Evolutionary conservation across 2,329 filamentous ascomycete species (phyloP).

Genomic region (Pseudogymnoascus sp.): DNA sequence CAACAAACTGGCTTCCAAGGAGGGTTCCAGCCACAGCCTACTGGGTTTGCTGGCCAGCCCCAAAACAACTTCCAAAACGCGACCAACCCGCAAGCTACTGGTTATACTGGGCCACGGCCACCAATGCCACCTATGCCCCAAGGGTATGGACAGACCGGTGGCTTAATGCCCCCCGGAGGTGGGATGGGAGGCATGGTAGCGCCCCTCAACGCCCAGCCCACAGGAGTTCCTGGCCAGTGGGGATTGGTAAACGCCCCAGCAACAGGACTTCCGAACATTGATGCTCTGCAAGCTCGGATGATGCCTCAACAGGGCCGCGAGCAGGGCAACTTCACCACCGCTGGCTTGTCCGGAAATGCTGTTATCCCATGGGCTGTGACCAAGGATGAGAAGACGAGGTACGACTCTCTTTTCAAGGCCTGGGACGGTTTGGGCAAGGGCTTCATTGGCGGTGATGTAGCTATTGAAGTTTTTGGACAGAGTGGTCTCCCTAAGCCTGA

Average conservation of each 20-base stretch:
- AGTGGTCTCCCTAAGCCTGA: conserved; percentile 88
- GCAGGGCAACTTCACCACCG: conserved; percentile 71
- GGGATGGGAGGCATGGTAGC: conserved; percentile 49
- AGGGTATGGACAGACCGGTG: conserved; percentile 56
- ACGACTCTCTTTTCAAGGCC: conserved; percentile 87
- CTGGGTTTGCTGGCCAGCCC: conserved; percentile 54
- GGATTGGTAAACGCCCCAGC: conserved; percentile 94
- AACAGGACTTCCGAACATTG: conserved; percentile 85
- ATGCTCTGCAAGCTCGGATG: conserved; percentile 85
- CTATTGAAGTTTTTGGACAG: conserved; percentile 95
- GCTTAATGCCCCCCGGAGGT: conserved; percentile 49
- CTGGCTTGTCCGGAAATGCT: conserved; percentile 84
- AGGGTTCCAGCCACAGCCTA: conserved; percentile 37
- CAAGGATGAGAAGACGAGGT: conserved; percentile 96
- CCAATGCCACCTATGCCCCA: conserved; percentile 81
- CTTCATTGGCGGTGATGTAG: conserved; percentile 83
- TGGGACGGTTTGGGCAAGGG: conserved; percentile 96
- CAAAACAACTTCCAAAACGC: conserved; percentile 63
- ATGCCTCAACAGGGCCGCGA: conserved; percentile 96
- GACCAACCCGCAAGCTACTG: conserved; percentile 64
- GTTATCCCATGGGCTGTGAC: conserved; percentile 98
- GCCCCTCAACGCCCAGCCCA: conserved; percentile 85
- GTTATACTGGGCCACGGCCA: conserved; percentile 72
- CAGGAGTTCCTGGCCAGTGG: conserved; percentile 90
- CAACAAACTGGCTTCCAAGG: conserved; percentile 42